phyloP scores from a whole-genome alignment of 305 asterid species.

The Lippia alba region DNA sequence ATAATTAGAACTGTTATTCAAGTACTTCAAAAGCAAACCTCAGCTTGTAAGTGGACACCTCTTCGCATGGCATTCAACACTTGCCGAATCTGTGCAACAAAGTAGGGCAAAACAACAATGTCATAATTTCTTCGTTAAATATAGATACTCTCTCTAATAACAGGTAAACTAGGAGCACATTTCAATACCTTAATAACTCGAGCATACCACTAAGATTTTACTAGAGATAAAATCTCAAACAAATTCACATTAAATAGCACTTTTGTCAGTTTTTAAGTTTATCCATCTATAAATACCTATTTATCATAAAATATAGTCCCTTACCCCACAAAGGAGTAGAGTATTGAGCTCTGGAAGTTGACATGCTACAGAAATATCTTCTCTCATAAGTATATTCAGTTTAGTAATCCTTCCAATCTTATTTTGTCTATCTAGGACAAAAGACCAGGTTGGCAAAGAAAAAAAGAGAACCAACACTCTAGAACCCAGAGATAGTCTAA shows the following conservation, averaged over 20 bases:
- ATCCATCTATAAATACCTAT: slow-evolving; percentile 1
- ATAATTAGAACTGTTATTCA: too few relatives aligned
- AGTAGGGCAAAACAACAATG: slow-evolving; percentile 18
- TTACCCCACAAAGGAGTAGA: background rate
- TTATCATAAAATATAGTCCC: background rate
- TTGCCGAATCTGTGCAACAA: slow-evolving; percentile 73
- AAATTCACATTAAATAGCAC: background rate
- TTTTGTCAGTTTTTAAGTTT: background rate
- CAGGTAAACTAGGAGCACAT: background rate
- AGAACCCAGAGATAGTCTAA: background rate
- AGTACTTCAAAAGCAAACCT: slow-evolving; percentile 63
- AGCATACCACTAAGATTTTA: background rate
- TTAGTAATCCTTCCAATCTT: background rate
- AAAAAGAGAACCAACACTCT: background rate
- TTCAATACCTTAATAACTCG: background rate
- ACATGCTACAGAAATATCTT: background rate
- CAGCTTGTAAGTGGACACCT: slow-evolving; percentile 76
- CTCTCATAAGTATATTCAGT: background rate
- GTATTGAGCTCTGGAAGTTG: background rate
- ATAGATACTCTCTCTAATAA: background rate
- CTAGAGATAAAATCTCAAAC: background rate
- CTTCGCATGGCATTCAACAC: slow-evolving; percentile 87
- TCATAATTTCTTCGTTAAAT: slow-evolving; percentile 16
- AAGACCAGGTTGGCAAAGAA: background rate
- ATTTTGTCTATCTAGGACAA: background rate